Evolutionary conservation across 441 rosid genomes (phyloP), one percentile per base, ranked within the genome.

Genomic region (Corymbia calophylla): DNA sequence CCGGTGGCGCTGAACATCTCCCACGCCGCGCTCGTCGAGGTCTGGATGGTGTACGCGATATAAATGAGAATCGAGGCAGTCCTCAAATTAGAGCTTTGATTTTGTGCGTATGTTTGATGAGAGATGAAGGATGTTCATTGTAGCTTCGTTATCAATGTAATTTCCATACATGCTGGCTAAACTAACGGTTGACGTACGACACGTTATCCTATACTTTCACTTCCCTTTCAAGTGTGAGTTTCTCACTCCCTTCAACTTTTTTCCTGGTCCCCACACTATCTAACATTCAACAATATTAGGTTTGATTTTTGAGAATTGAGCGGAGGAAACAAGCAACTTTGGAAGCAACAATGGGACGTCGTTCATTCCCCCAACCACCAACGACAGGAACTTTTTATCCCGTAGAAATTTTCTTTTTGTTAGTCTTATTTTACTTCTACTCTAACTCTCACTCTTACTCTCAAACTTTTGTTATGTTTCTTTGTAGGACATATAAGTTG

Each of bases 1-100:
- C 94, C 91, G 25, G 92, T 94, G 81, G 96, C 95, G 23, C 89
- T 95, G 29, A 93, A 95, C 91, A 93, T 95, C 87, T 95, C 97
- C 87, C 93, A 95, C 73, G 96, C 96, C 21, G 95, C 95, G 55
- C 95, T 94, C 58, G 93, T 95, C 80, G 94, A 94, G 93, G 97
- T 95, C 87, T 92, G 96, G 58, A 95, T 93, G 93, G 93, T 94
- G 35, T 94, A 92, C 85, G 88, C 90, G 0, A 89, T 95, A 91
- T 95, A 31, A 86, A 23, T 11, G 35, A 73, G 53, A n/a, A 89
- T 35, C 87, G n/a, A 68, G 35, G 55, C n/a, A 2, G 53, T 77
- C 51, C 51, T 23, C 5, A 8, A 21, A 73, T 39, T 39, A 3
- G 82, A 23, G 49, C 49, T 35, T 11, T 25, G 3, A 44, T 39